Conservation (phyloP, 306 rosid species). For the Lithocarpus polystachyus region DNA sequence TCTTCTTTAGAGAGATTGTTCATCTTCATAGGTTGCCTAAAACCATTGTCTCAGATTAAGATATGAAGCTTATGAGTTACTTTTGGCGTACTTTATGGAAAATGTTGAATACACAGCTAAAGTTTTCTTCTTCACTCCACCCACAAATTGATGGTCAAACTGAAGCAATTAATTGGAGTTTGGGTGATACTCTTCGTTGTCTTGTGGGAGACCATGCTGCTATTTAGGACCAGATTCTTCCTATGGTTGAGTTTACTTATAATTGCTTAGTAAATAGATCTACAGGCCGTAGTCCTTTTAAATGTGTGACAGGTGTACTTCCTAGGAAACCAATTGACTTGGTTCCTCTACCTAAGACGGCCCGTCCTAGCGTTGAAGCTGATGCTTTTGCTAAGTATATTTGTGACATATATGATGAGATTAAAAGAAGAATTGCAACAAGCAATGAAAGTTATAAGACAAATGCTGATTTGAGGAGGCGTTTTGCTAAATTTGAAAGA, state of each 20-base stretch:
- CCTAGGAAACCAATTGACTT: neutral
- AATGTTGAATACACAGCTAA: neutral
- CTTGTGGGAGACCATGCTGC: neutral
- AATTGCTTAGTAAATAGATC: neutral
- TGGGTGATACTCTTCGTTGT: neutral
- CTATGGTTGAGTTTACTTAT: neutral
- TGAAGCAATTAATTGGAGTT: neutral
- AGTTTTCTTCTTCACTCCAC: neutral
- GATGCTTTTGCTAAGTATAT: neutral
- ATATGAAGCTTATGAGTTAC: neutral
- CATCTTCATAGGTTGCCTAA: neutral
- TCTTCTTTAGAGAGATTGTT: neutral
- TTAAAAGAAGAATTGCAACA: no score
- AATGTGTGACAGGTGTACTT: neutral
- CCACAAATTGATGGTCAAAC: neutral
- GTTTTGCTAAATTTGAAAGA: no score
- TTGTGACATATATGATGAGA: neutral
- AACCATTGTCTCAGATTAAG: neutral
- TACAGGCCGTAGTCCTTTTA: neutral
- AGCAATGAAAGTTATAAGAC: no score
- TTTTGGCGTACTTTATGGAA: neutral
- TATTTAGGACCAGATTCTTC: neutral
- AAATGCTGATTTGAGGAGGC: no score
- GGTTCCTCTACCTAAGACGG: neutral
- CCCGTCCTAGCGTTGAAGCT: neutral